A percentile compares a stretch with the other conserved stretches of the same genome.
These are phyloP conservation scores for Diaporthe vexans DNA, from an alignment of 2,329 filamentous ascomycete species.

Conservation along the genomic window DNA sequence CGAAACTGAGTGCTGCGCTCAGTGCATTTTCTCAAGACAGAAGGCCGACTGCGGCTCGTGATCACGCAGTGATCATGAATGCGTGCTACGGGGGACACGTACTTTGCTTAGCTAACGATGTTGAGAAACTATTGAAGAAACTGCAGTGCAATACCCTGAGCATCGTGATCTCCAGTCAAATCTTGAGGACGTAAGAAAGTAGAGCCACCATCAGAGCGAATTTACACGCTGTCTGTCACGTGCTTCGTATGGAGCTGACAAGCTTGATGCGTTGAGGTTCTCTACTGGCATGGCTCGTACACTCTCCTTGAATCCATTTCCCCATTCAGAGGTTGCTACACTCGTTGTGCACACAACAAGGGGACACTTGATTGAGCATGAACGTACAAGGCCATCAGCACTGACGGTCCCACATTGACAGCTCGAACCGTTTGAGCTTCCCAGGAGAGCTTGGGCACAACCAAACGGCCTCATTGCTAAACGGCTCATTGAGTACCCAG, in stretches of 20 bases:
- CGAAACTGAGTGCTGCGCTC: background rate
- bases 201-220: no score
- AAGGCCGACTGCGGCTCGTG: background rate
- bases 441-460: background rate
- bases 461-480: background rate
- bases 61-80: background rate
- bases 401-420: no score
- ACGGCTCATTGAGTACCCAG: background rate
- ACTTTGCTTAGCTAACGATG: background rate
- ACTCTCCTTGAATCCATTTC: background rate
- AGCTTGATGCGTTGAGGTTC: background rate
- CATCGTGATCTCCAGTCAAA: fast-evolving
- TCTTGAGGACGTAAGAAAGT: background rate
- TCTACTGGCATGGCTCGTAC: background rate
- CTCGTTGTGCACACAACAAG: background rate
- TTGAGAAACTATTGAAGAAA: no score
- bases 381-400: no score
- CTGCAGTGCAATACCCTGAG: background rate
- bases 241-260: background rate
- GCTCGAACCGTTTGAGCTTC: background rate
- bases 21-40: background rate
- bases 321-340: background rate
- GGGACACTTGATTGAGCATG: no score
- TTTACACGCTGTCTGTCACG: background rate
- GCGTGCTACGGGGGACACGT: background rate